These are phyloP conservation scores for Hypoxylon sp. DNA, from an alignment of 2,329 filamentous ascomycete species.

Conservation along the genomic window DNA sequence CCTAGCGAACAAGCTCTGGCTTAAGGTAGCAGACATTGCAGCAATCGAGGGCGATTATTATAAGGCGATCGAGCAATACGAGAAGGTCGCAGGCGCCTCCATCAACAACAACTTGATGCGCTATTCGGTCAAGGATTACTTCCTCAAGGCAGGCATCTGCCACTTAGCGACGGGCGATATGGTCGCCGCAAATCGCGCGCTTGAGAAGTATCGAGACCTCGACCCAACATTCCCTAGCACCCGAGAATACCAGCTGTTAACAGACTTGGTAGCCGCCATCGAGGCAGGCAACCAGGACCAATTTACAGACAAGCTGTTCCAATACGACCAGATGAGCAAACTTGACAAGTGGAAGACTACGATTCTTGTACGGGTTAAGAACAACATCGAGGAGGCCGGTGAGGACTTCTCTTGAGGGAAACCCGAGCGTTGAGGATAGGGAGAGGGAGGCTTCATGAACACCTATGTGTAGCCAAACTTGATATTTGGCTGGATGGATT, in stretches of 20 bases:
- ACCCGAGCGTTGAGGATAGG: constrained; percentile 20
- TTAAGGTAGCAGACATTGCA: constrained; percentile 91
- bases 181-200: constrained; percentile 82
- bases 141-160: constrained; percentile 94
- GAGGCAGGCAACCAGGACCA: constrained; percentile 84
- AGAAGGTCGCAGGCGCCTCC: constrained; percentile 83
- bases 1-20: constrained; percentile 91
- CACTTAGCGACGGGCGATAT: constrained; percentile 82
- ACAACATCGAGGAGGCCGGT: constrained; percentile 74
- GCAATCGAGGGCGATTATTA: constrained; percentile 88
- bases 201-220: constrained; percentile 85
- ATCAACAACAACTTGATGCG: constrained; percentile 94
- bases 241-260: constrained; percentile 85
- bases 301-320: constrained; percentile 88
- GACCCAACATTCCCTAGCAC: constrained; percentile 83
- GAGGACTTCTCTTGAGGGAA: constrained; percentile 54
- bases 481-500: constrained; percentile 25
- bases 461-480: constrained; percentile 14
- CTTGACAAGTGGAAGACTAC: constrained; percentile 98
- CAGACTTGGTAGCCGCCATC: constrained; percentile 81
- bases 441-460: constrained; percentile 19
- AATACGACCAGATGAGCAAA: constrained; percentile 93
- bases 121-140: constrained; percentile 95
- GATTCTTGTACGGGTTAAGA: constrained; percentile 86
- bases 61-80: constrained; percentile 85